These are phyloP conservation scores for Ustilago nuda DNA, from an alignment of 1,284 basidiomycete species.

Conservation along the genomic window DNA sequence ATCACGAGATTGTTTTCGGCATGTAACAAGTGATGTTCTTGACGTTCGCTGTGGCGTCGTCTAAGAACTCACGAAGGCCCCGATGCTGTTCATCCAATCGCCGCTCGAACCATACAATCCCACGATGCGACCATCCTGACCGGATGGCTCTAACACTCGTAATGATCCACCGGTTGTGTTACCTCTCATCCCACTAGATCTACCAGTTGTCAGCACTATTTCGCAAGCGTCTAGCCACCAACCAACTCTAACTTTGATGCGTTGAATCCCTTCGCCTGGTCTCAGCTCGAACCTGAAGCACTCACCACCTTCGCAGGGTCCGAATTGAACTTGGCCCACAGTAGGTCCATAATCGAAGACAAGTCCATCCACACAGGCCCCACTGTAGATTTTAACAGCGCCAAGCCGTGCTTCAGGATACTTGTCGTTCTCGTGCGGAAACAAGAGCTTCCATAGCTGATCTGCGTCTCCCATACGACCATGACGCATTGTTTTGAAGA, in stretches of 20 bases:
- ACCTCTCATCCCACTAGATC: conserved; percentile 36
- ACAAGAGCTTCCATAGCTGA: conserved; percentile 27
- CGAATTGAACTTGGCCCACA: conserved; percentile 9
- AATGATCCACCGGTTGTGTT: conserved; percentile 37
- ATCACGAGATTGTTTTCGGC: not conserved
- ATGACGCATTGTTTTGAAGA: conserved; percentile 23
- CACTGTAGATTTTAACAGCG: conserved; percentile 34
- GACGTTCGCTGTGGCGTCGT: not conserved
- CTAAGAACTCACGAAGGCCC: conserved; percentile 11
- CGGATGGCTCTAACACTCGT: conserved; percentile 31
- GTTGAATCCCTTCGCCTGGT: conserved; percentile 19
- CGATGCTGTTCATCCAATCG: conserved; percentile 41
- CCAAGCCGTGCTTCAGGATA: not conserved
- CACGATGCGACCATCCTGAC: conserved; percentile 21
- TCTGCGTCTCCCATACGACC: conserved; percentile 19
- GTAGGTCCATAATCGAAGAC: conserved; percentile 18
- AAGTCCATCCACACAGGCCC: conserved; percentile 33
- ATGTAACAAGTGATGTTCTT: not conserved
- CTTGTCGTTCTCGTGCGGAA: conserved; percentile 16
- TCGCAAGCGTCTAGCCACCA: conserved; percentile 53
- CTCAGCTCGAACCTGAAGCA: conserved; percentile 21
- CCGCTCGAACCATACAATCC: conserved; percentile 40
- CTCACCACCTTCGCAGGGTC: conserved; percentile 23
- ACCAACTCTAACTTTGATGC: conserved; percentile 36
- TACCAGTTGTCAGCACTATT: conserved; percentile 33